Conservation (phyloP, 2,329 filamentous ascomycete species). For the Lachnellula hyalina region DNA sequence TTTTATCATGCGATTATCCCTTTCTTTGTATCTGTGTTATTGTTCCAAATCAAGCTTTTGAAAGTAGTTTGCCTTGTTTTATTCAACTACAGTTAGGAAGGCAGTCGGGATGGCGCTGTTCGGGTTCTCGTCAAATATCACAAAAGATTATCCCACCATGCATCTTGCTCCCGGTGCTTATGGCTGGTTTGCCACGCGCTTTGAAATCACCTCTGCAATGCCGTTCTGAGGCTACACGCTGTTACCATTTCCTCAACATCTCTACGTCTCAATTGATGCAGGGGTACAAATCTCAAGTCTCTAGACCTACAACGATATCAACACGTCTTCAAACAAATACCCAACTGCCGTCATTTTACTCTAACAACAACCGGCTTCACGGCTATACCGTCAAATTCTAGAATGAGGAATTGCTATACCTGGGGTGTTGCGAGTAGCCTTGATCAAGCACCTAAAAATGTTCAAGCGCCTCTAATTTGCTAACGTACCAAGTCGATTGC, state of each 20-base stretch:
- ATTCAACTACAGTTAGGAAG: background rate
- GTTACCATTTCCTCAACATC: background rate
- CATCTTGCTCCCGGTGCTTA: background rate
- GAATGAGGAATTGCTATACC: conserved; percentile 10
- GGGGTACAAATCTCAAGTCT: background rate
- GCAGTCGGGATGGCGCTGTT: background rate
- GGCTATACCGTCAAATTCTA: conserved; percentile 8
- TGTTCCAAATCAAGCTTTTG: background rate
- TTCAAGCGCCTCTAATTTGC: conserved; percentile 3
- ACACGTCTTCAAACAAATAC: background rate
- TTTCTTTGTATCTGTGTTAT: background rate
- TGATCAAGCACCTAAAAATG: background rate
- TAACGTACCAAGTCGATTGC: conserved; percentile 12
- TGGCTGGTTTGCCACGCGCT: background rate
- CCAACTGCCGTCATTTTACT: background rate
- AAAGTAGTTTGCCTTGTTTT: background rate
- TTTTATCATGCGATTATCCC: background rate
- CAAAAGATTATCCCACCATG: background rate
- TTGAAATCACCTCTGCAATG: background rate
- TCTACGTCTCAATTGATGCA: background rate
- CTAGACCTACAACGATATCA: background rate
- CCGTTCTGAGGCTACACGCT: background rate
- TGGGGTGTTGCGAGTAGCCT: conserved; percentile 5
- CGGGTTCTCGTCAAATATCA: background rate
- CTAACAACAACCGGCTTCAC: background rate